phyloP scores from a whole-genome alignment of 306 rosid genomes.

The Gastrolobium bilobum region DNA sequence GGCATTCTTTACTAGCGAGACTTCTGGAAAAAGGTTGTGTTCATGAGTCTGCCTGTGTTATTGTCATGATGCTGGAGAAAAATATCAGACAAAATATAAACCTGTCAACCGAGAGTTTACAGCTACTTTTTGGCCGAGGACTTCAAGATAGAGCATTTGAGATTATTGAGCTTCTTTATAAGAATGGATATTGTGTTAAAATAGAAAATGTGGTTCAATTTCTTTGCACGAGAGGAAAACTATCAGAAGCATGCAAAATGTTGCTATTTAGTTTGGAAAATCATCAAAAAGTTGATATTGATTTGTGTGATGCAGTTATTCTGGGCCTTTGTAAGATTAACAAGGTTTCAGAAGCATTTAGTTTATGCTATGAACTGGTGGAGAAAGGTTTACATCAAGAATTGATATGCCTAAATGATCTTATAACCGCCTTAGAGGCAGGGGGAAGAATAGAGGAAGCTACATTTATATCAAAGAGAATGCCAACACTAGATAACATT shows the following conservation, averaged over 20 bases:
- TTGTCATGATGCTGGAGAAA: constrained; percentile 74
- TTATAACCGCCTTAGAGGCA: constrained; percentile 63
- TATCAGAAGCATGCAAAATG: constrained; percentile 69
- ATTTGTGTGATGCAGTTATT: constrained; percentile 59
- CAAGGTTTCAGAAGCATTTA: constrained; percentile 78
- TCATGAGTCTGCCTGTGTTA: constrained; percentile 66
- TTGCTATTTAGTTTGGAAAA: constrained; percentile 67
- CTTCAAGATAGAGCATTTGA: constrained; percentile 66
- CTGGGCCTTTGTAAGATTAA: constrained; percentile 65
- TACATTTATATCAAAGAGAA: constrained; percentile 72
- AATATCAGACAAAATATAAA: constrained; percentile 76
- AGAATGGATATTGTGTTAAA: constrained; percentile 73
- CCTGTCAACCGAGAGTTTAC: constrained; percentile 67
- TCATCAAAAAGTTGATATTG: constrained; percentile 53
- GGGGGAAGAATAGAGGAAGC: constrained; percentile 71
- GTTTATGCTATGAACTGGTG: constrained; percentile 68
- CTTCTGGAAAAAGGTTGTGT: constrained; percentile 70
- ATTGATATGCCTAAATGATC: constrained; percentile 63
- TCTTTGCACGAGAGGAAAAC: constrained; percentile 65
- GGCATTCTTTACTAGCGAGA: constrained; percentile 71
- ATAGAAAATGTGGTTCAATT: constrained; percentile 65
- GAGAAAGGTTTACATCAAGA: constrained; percentile 69
- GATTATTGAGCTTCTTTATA: constrained; percentile 63
- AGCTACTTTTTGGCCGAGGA: constrained; percentile 72
- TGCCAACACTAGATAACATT: constrained; percentile 37